Evolutionary conservation across 78 protist species (phyloP).

Genomic region (Bigelowiella natans): DNA sequence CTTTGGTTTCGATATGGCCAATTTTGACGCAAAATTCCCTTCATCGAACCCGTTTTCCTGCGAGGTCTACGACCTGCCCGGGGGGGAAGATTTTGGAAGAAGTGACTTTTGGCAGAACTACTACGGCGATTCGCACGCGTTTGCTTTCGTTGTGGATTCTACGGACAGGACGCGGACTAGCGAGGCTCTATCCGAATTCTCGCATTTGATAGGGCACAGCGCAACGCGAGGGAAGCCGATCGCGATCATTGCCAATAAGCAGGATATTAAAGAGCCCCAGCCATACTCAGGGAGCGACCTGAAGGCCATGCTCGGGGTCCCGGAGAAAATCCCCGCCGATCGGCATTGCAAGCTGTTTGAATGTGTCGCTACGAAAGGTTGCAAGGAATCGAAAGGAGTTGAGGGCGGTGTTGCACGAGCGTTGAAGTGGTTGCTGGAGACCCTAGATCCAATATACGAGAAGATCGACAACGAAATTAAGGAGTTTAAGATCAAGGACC

Average conservation of each 20-base stretch:
- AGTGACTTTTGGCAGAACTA: neutral
- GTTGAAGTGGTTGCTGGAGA: too few relatives aligned
- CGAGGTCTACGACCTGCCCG: neutral
- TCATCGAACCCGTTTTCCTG: neutral
- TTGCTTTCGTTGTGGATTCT: constrained; percentile 15
- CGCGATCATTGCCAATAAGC: neutral
- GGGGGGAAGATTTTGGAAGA: too few relatives aligned
- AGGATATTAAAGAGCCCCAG: neutral
- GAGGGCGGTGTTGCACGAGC: too few relatives aligned
- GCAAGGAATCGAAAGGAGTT: too few relatives aligned
- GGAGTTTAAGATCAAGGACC: too few relatives aligned
- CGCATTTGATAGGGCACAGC: neutral
- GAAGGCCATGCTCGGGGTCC: too few relatives aligned
- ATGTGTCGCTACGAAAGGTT: too few relatives aligned
- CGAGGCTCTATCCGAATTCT: neutral
- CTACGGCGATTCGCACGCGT: neutral
- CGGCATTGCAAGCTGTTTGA: too few relatives aligned
- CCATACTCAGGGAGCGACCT: neutral
- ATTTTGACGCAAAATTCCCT: neutral
- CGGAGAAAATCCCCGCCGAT: too few relatives aligned
- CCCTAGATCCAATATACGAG: too few relatives aligned
- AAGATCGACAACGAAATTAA: too few relatives aligned
- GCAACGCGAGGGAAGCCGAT: neutral
- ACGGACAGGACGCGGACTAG: neutral
- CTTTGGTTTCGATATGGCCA: neutral